These are phyloP conservation scores for Curvularia eragrostidis DNA, from an alignment of 2,329 filamentous ascomycete species.

Conservation along the genomic window DNA sequence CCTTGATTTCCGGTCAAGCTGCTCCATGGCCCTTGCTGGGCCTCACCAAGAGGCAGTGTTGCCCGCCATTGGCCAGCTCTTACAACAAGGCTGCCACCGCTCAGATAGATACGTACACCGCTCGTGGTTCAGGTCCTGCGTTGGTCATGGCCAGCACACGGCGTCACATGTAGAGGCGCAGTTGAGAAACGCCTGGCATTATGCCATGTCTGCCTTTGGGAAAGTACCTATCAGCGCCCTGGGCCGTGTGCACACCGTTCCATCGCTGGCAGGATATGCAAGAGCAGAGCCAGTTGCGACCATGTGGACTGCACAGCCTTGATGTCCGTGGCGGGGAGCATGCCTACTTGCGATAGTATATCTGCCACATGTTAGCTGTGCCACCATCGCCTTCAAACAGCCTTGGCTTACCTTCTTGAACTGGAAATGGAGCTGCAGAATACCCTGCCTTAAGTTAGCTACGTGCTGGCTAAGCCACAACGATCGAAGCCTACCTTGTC, in stretches of 20 bases:
- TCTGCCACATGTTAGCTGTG: constrained; percentile 44
- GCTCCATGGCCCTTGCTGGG: constrained; percentile 22
- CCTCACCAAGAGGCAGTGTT: constrained; percentile 1
- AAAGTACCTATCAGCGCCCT: constrained; percentile 9
- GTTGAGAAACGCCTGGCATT: neutral
- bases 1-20: constrained; percentile 36
- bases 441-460: constrained; percentile 68
- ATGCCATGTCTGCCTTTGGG: constrained; percentile 1
- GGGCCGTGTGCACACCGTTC: constrained; percentile 9
- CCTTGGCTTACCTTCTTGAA: constrained; percentile 84
- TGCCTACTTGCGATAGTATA: constrained; percentile 56
- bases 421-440: constrained; percentile 95
- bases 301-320: constrained; percentile 4
- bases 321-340: neutral
- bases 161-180: constrained; percentile 12
- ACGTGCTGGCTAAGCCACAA: constrained; percentile 4
- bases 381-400: constrained; percentile 1
- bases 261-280: neutral
- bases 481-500: constrained; percentile 77
- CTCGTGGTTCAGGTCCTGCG: constrained; percentile 14
- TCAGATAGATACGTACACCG: constrained; percentile 21
- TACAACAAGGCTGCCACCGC: constrained; percentile 26
- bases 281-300: neutral
- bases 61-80: constrained; percentile 19
- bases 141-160: constrained; percentile 19